A percentile compares a stretch with the other conserved stretches of the same genome.
phyloP scores from a whole-genome alignment of 345 rosid genomes.

The Limnanthes douglasii region DNA sequence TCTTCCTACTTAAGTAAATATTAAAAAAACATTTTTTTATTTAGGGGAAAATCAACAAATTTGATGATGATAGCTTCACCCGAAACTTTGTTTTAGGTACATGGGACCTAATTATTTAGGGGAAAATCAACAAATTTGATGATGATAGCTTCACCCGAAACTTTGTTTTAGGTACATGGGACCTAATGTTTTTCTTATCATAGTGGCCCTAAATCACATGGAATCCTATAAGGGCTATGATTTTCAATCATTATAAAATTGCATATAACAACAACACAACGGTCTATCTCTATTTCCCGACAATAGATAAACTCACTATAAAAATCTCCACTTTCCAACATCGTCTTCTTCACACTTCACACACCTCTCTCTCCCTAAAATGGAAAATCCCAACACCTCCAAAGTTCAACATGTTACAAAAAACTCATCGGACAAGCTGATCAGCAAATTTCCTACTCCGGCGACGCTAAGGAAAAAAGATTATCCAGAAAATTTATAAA shows the following conservation, averaged over 20 bases:
- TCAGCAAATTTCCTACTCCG: conserved; percentile 65
- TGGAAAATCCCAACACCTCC: neutral
- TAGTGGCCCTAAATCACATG: neutral
- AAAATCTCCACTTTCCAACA: conserved; percentile 6
- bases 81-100: no score
- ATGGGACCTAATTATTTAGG: no score
- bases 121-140: no score
- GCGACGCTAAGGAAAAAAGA: conserved; percentile 15
- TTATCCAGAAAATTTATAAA: conserved; percentile 7
- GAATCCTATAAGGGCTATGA: neutral
- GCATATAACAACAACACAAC: conserved; percentile 26
- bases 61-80: neutral
- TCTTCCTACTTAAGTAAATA: conserved; percentile 1
- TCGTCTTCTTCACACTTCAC: neutral
- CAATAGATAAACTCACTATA: conserved; percentile 3
- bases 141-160: no score
- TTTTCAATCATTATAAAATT: neutral
- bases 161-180: no score
- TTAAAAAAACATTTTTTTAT: neutral
- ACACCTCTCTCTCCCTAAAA: conserved; percentile 6
- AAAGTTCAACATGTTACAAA: conserved; percentile 49
- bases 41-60: neutral
- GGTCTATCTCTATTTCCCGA: conserved; percentile 47
- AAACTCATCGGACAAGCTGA: conserved; percentile 73
- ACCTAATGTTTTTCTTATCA: neutral